Evolutionary conservation across 176 grass and related monocot species (phyloP).

Genomic region (Carex myosuroides): DNA sequence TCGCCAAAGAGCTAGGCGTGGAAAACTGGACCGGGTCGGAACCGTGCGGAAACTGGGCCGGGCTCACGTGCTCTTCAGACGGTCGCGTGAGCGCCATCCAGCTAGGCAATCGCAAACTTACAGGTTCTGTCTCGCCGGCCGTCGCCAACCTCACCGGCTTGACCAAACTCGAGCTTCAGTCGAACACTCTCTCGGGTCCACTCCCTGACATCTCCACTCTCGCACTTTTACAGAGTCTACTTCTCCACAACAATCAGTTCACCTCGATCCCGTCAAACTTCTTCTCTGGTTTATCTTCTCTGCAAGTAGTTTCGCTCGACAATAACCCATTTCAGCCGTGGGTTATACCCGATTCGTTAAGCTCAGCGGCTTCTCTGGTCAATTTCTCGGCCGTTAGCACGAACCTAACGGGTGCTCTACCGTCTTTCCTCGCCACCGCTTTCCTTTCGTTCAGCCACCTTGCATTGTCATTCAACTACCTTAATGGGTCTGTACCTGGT

Average conservation of each 20-base stretch:
- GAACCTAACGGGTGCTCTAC: constrained; percentile 22
- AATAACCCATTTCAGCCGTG: constrained; percentile 27
- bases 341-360: constrained; percentile 9
- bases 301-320: constrained; percentile 24
- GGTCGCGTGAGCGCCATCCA: constrained; percentile 11
- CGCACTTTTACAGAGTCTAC: background rate
- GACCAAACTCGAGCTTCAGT: constrained; percentile 23
- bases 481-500: background rate
- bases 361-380: constrained; percentile 1
- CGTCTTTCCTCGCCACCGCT: constrained; percentile 7
- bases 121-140: background rate
- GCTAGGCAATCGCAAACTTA: constrained; percentile 3
- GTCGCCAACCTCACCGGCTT: constrained; percentile 4
- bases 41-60: constrained; percentile 10
- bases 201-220: constrained; percentile 13
- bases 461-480: constrained; percentile 20
- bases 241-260: constrained; percentile 28
- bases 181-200: constrained; percentile 7
- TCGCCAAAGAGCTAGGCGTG: background rate
- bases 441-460: constrained; percentile 21
- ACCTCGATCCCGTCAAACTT: constrained; percentile 23
- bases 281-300: constrained; percentile 20
- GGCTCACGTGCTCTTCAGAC: constrained; percentile 8
- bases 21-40: background rate
- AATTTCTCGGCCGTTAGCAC: constrained; percentile 27